These are phyloP conservation scores for Aspergillus intermedius DNA, from an alignment of 2,329 filamentous ascomycete genomes.

Conservation along the genomic window DNA sequence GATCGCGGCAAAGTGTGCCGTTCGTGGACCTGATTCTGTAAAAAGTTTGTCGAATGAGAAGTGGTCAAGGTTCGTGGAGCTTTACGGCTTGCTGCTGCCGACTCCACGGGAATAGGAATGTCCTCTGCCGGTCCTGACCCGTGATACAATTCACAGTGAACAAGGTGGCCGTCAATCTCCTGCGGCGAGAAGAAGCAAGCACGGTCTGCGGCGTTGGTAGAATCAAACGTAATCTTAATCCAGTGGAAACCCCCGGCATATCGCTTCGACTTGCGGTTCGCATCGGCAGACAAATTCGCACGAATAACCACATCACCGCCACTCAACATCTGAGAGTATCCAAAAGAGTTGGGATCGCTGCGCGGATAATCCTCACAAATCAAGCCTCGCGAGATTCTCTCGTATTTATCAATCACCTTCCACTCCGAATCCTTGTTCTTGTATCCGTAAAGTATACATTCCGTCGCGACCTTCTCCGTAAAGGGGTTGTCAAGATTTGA, in stretches of 20 bases:
- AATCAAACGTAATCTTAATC: conserved; percentile 83
- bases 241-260: conserved; percentile 83
- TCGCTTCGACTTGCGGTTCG: conserved; percentile 71
- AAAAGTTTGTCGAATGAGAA: conserved; percentile 30
- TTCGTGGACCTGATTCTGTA: conserved; percentile 28
- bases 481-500: conserved; percentile 35
- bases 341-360: conserved; percentile 64
- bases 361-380: conserved; percentile 93
- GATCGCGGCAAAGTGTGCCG: conserved; percentile 33
- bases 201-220: conserved; percentile 61
- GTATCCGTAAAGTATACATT: conserved; percentile 83
- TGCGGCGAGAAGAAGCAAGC: conserved; percentile 66
- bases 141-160: conserved; percentile 65
- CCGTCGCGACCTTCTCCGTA: conserved; percentile 55
- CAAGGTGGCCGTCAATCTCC: conserved; percentile 61
- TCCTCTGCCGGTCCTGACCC: conserved; percentile 60
- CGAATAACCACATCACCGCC: conserved; percentile 65
- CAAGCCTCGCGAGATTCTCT: conserved; percentile 68
- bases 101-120: conserved; percentile 52
- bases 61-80: conserved; percentile 29
- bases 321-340: conserved; percentile 67
- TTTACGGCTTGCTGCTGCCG: conserved; percentile 20
- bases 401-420: conserved; percentile 82
- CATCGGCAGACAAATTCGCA: conserved; percentile 61
- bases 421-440: conserved; percentile 62